Evolutionary conservation across 345 rosid species (phyloP), one percentile per base, ranked within the genome.

Genomic region (Pugionium dolabratum): DNA sequence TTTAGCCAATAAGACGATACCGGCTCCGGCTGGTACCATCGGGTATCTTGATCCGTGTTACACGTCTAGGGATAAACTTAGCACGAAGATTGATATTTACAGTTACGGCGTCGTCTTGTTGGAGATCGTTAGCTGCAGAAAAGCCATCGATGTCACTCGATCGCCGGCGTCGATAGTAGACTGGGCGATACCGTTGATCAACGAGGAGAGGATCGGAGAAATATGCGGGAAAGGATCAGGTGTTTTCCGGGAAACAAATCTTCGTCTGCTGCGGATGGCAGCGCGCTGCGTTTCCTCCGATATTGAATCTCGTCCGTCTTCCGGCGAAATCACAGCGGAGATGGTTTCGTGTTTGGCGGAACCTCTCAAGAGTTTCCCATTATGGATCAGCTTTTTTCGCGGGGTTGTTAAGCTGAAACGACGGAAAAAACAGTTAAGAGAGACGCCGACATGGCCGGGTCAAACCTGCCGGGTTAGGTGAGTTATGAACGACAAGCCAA

Each of bases 11-110:
- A 82, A 3, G 78, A 39, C 35, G 9, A 53, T 2, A 9, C 72
- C 76, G 10, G 2, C 66, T 42, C 64, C 95, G 0, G 96, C 94
- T 0, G 96, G 97, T 1, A 91, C 97, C 0, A 79, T 88, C 2
- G 96, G 96, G 8, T 88, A 88, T 65, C 29, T 91, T 57, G 97
- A 91, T 74, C 96, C 96, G 54, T 36, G 67, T 36, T 88, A 86
- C 78, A 85, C 86, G 29, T 69, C 64, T 0, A 86, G 87, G 4
- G 54, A 67, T 36, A 79, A 82, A 29, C 65, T 91, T 4, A 85
- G 89, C 76, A 67, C 71, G 4, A 85, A 79, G 63, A 81, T 46
- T 25, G 96, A 88, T n/a, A 69, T 91, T 9, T 91, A 66, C 2
- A 88, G 96, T 32, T 82, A 75, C 46, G 96, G 96, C 29, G 96